Base-by-base conservation (phyloP, 1,139 yeast species). In the Candida labiduridarum region DNA sequence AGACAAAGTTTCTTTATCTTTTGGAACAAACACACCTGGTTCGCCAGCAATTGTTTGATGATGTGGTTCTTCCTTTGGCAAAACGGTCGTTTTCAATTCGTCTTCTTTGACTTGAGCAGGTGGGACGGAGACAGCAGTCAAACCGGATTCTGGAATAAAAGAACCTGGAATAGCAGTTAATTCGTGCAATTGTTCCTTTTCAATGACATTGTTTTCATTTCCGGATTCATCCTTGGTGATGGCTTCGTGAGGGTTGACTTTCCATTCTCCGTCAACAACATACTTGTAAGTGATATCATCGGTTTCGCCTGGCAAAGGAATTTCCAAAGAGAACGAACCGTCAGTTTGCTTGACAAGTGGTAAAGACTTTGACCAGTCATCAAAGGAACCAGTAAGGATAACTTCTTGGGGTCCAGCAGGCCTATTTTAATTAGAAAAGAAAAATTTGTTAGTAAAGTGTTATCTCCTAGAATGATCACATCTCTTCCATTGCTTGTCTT, bases 241-340 rank as follows among this genome's bases (percentile, higher is more conserved):
- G 52, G 72, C 72, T 59, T 79, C 84, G 14, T 68, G 62, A 3
- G 70, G 63, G 49, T 81, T 79, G 18, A 80, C 75, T 34, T 64
- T 60, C 95, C 95, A 88, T 39, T 80, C 79, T 36, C 87, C 92
- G 62, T 88, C 92, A 46, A 87, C 89, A 50, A 88, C 80, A 63
- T 83, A 88, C 70, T 88, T 87, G 73, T 85, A 87, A 48, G 75
- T 67, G 22, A 84, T 59, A 56, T 71, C 78, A 30, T 73, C 80
- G 19, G 66, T 65, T 18, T 67, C 67, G 2, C 64, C 60, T 40
- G 61, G 81, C 52, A 78, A 75, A 49, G 84, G 92, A 56, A 85
- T 77, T 2, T 83, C 76, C 51, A 85, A 65, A 52, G 79, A 80
- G 59, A 84, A 86, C 5, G 81, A 74, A 9, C 89, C 91, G 57